phyloP scores from a whole-genome alignment of 2,329 filamentous ascomycete species.

The Colletotrichum australisinense region DNA sequence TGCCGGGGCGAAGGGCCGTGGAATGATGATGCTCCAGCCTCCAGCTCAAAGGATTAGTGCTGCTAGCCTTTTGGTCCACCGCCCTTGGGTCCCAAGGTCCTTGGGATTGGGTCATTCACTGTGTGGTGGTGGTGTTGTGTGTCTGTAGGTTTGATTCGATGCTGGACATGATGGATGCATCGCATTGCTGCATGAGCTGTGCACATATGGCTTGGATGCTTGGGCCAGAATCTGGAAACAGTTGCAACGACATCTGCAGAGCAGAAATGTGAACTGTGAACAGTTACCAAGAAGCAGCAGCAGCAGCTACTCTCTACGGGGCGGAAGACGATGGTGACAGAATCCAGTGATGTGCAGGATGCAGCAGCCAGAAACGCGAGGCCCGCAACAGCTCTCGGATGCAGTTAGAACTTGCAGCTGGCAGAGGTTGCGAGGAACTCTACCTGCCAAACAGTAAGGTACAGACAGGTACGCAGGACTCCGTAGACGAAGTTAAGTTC shows the following conservation, averaged over 20 bases:
- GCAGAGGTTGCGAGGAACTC: neutral
- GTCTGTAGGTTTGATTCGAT: neutral
- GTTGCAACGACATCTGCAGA: neutral
- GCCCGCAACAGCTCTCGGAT: neutral
- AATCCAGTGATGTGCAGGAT: constrained; percentile 3
- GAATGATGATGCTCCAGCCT: constrained; percentile 6
- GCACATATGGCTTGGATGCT: neutral
- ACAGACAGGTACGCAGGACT: too few species aligned
- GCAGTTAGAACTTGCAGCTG: neutral
- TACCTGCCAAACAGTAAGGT: too few species aligned
- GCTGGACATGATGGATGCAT: neutral
- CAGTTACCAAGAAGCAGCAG: too few species aligned
- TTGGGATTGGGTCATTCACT: too few species aligned
- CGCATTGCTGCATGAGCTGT: neutral
- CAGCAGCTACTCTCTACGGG: too few species aligned
- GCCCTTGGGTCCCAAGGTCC: too few species aligned
- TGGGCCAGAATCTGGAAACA: neutral
- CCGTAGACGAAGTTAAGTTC: too few species aligned
- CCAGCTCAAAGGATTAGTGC: neutral
- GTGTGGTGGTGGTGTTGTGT: neutral
- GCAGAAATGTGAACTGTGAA: neutral
- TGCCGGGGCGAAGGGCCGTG: constrained; percentile 5
- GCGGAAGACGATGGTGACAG: neutral
- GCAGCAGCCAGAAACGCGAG: neutral
- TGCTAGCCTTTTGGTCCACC: too few species aligned